Evolutionary conservation across 2,329 filamentous ascomycete genomes (phyloP).

Genomic region (Penicillium sp.): DNA sequence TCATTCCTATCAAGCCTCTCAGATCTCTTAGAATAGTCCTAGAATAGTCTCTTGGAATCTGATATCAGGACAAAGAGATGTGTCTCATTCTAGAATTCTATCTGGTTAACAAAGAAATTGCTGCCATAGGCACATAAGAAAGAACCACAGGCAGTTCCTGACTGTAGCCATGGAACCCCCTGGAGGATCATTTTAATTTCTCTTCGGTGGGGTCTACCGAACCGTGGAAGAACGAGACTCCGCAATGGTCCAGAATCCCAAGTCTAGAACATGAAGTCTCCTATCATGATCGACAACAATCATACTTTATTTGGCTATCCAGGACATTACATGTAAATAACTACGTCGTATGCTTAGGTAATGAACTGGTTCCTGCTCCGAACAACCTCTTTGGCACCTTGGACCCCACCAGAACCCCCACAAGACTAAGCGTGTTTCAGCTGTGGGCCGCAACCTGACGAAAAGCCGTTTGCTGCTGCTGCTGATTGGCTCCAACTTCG

Average conservation of each 20-base stretch:
- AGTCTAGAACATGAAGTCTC: slow-evolving; percentile 10
- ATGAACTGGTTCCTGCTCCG: background rate
- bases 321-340: too few relatives aligned
- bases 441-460: slow-evolving; percentile 18
- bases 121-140: too few relatives aligned
- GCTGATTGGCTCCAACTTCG: slow-evolving; percentile 10
- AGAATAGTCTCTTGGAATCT: too few relatives aligned
- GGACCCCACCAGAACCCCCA: slow-evolving; percentile 1
- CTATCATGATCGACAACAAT: background rate
- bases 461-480: background rate
- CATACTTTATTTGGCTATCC: background rate
- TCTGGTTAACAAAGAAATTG: background rate
- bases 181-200: background rate
- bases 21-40: too few relatives aligned
- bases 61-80: background rate
- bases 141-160: background rate
- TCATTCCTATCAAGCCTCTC: too few relatives aligned
- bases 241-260: slow-evolving; percentile 18
- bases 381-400: background rate
- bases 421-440: slow-evolving; percentile 22
- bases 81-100: too few relatives aligned
- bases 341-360: background rate
- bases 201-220: slow-evolving; percentile 2
- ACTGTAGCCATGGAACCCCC: too few relatives aligned
- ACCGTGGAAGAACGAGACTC: slow-evolving; percentile 20